Percentiles rank a stretch among this genome's conserved stretches.
Conservation (phyloP, 805 yeast genomes). For the Candida ortonii region DNA sequence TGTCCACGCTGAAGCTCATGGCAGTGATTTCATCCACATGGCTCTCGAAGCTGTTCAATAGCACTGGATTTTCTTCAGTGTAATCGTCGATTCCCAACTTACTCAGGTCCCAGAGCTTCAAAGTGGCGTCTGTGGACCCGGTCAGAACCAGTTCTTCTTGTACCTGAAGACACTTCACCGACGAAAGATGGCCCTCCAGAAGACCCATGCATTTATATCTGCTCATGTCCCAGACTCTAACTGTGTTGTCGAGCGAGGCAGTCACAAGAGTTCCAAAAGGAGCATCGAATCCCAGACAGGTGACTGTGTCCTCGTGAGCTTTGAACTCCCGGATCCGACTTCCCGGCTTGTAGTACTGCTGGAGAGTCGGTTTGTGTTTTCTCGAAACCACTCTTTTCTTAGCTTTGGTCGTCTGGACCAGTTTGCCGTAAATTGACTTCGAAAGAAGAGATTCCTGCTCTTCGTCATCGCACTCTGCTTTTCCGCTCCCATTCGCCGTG, state of each 20-base stretch:
- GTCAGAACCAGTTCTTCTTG: constrained; percentile 46
- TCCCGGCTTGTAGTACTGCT: constrained; percentile 62
- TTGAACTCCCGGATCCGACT: constrained; percentile 46
- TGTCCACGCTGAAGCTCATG: constrained; percentile 43
- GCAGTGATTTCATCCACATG: constrained; percentile 70
- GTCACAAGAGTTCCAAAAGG: constrained; percentile 78
- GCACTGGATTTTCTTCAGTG: constrained; percentile 26
- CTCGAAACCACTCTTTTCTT: constrained; percentile 35
- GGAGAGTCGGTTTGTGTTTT: constrained; percentile 59
- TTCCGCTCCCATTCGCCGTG: constrained; percentile 13
- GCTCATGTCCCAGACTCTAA: constrained; percentile 80
- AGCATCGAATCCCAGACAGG: constrained; percentile 63
- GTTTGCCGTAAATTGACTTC: constrained; percentile 44
- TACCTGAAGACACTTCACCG: constrained; percentile 59
- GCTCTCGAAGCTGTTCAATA: constrained; percentile 53
- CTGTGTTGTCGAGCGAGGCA: constrained; percentile 73
- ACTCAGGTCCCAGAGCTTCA: constrained; percentile 58
- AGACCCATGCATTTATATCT: constrained; percentile 48
- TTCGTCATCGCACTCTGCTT: no score
- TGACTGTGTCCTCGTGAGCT: constrained; percentile 53
- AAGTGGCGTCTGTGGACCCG: constrained; percentile 63
- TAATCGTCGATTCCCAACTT: constrained; percentile 24
- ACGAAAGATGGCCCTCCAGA: constrained; percentile 59
- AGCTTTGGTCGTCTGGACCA: constrained; percentile 34
- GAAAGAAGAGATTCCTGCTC: constrained; percentile 34